Conservation (phyloP, 1,284 basidiomycete genomes). For the Boletus sp. region DNA sequence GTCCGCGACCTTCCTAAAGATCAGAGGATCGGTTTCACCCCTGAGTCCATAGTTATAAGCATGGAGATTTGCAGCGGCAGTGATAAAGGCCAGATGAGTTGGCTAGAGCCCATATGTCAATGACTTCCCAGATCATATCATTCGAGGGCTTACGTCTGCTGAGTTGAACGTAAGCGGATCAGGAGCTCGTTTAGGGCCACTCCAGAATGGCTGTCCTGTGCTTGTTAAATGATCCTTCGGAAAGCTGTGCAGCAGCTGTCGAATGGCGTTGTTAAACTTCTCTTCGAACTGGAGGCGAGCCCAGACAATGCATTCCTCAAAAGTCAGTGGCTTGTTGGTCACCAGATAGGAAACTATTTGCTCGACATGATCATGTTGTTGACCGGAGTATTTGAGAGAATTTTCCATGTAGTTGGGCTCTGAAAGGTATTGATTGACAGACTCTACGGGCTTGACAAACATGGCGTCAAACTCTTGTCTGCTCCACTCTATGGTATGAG, state of each 20-base stretch:
- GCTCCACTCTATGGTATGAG: conserved; percentile 99
- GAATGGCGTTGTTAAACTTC: conserved; percentile 92
- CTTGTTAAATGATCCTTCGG: conserved; percentile 90
- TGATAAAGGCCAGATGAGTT: conserved; percentile 85
- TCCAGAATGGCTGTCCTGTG: conserved; percentile 94
- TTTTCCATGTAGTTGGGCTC: conserved; percentile 95
- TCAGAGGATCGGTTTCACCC: conserved; percentile 76
- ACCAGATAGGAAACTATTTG: conserved; percentile 92
- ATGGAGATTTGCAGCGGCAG: conserved; percentile 93
- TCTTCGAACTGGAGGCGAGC: conserved; percentile 94
- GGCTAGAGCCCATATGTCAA: conserved; percentile 46
- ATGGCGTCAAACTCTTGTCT: conserved; percentile 89
- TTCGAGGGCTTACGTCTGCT: conserved; percentile 64
- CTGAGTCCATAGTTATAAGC: conserved; percentile 98
- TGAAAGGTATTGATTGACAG: conserved; percentile 95
- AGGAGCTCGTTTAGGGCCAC: conserved; percentile 97
- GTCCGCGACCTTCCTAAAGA: conserved; percentile 85
- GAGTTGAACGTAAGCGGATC: conserved; percentile 86
- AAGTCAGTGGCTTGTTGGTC: conserved; percentile 88
- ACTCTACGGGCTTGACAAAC: conserved; percentile 92
- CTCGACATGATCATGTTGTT: conserved; percentile 86
- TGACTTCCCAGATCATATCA: neutral
- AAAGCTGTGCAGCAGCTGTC: conserved; percentile 89
- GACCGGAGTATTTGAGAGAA: conserved; percentile 85
- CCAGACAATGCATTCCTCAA: conserved; percentile 98